phyloP scores from a whole-genome alignment of 306 rosid genomes.

The Vigna radiata region DNA sequence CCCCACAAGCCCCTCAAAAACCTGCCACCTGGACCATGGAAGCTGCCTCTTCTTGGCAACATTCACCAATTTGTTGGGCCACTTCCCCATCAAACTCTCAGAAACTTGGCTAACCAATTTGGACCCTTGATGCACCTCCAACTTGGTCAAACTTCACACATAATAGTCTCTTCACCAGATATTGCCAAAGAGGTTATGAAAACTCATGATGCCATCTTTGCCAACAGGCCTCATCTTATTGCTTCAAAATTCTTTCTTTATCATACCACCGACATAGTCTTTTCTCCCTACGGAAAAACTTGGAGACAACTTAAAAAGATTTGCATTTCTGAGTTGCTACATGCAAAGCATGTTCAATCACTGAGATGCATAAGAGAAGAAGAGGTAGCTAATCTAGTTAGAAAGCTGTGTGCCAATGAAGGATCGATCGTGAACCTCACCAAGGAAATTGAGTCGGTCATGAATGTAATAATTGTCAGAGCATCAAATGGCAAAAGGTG shows the following conservation, averaged over 20 bases:
- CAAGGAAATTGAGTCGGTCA: background rate
- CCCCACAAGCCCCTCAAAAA: background rate
- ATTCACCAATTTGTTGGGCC: background rate
- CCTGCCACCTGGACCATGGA: conserved; percentile 9
- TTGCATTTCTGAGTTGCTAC: conserved; percentile 13
- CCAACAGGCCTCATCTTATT: background rate
- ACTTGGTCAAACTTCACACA: background rate
- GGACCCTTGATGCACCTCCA: conserved; percentile 9
- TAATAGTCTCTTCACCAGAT: conserved; percentile 6
- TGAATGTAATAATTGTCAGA: background rate
- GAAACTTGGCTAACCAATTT: background rate
- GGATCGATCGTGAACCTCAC: conserved; percentile 35
- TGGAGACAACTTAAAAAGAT: background rate
- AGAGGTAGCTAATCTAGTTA: conserved; percentile 22
- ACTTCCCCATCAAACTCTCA: conserved; percentile 13
- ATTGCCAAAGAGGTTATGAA: conserved; percentile 8
- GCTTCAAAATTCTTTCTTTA: background rate
- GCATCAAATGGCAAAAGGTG: conserved; percentile 3
- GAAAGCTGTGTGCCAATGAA: background rate
- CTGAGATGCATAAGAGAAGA: conserved; percentile 11
- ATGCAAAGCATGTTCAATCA: conserved; percentile 5
- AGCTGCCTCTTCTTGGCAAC: conserved; percentile 12
- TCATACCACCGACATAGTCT: background rate
- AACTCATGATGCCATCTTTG: conserved; percentile 4
- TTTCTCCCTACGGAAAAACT: conserved; percentile 1